Evolutionary conservation across 2,329 filamentous ascomycete genomes (phyloP).

Genomic region (Venturia effusa): DNA sequence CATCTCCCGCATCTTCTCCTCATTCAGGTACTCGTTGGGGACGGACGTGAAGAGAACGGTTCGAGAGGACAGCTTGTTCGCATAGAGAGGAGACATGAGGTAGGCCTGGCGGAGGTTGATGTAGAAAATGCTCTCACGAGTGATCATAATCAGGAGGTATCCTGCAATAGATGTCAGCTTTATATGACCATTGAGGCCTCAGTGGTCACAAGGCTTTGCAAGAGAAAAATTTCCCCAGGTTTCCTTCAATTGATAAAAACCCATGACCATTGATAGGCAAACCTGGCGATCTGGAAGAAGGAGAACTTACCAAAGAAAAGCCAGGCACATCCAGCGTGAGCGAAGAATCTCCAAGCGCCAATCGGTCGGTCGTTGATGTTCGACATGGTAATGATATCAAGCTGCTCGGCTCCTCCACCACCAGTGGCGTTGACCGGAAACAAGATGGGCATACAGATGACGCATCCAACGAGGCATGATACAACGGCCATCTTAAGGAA

Average conservation of each 20-base stretch:
- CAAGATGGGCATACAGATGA: constrained; percentile 35
- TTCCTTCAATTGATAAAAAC: too few relatives aligned
- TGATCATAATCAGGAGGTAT: constrained; percentile 33
- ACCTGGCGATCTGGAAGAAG: too few relatives aligned
- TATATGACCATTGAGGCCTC: constrained; percentile 6
- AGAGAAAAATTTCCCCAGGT: too few relatives aligned
- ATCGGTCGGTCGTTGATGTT: constrained; percentile 22
- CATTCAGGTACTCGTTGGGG: constrained; percentile 28
- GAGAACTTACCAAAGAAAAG: constrained; percentile 33
- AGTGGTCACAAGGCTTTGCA: too few relatives aligned
- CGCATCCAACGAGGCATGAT: constrained; percentile 31
- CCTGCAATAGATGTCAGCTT: not conserved
- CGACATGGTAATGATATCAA: constrained; percentile 29
- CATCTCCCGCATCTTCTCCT: constrained; percentile 29
- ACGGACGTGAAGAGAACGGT: constrained; percentile 39
- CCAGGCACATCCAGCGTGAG: constrained; percentile 24
- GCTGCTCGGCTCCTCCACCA: constrained; percentile 24
- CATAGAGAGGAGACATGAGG: constrained; percentile 32
- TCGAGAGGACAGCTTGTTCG: constrained; percentile 33
- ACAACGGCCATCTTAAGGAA: constrained; percentile 34
- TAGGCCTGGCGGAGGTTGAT: constrained; percentile 39
- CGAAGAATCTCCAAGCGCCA: constrained; percentile 12
- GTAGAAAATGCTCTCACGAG: constrained; percentile 35
- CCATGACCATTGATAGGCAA: too few relatives aligned
- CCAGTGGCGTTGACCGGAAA: constrained; percentile 37